Base-by-base conservation (phyloP, 768 basidiomycete genomes). In the Lactifluus echinatus region DNA sequence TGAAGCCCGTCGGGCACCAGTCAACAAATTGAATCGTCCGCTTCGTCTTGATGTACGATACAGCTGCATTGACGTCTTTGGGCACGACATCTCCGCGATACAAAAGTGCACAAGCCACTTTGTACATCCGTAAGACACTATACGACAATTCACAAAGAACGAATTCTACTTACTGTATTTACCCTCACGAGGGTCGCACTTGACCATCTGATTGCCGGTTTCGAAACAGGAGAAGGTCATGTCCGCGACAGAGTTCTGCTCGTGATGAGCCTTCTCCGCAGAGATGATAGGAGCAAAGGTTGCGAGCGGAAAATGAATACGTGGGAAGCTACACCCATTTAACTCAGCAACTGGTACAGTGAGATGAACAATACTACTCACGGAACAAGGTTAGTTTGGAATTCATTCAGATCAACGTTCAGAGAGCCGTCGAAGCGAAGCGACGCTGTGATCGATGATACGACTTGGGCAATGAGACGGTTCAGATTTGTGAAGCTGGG, bases 1-100 rank as follows among this genome's bases (percentile, higher is more conserved):
- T 86, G 82, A 86, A 87, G 55, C 87, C 87, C 53, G 87, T 88
- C 26, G 83, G 82, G 68, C 81, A 84, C 85, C 85, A 87, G 67
- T 87, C 85, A 63, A 87, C 86, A 59, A 85, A 87, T 67, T 85
- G 83, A 64, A 87, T 86, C 26, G 86, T 88, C 49, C 85, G 78
- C 75, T 84, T 85, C 29, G 86, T 87, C 75, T 85, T 85, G 76
- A 88, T 85, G 53, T 80, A 75, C 50, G 79, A 77, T 60, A 88
- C 82, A 42, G 86, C 85, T 46, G 83, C 80, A 66, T 85, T 86
- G 72, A 82, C 82, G 67, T 88, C 86, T 76, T 86, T 87, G 62
- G 85, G 83, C 26, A 85, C 85, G 61, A 87, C 83, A 69, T 87
- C 86, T 63, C 85, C 85, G 70, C 84, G 83, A 73, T 84, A 86